phyloP scores from a whole-genome alignment of 495 filamentous ascomycete species.

The Aspergillus heteromorphus region DNA sequence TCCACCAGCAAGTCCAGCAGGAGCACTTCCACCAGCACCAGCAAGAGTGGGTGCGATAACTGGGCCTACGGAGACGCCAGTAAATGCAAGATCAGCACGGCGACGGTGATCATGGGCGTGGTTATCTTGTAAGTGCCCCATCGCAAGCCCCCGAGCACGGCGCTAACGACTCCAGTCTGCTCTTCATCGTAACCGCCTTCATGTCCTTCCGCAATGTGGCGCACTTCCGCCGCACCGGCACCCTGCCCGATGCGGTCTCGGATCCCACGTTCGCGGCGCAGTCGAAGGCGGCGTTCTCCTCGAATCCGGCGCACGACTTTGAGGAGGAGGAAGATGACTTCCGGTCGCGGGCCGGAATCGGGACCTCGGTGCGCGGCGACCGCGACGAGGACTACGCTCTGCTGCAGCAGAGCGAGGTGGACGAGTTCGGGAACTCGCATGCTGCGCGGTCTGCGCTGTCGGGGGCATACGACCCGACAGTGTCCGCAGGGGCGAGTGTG shows the following conservation, averaged over 20 bases:
- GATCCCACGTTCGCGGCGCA: slow-evolving; percentile 48
- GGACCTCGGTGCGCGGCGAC: slow-evolving; percentile 27
- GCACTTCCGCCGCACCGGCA: slow-evolving; percentile 73
- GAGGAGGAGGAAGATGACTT: slow-evolving; percentile 47
- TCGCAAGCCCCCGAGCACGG: slow-evolving; percentile 2
- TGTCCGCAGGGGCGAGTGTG: slow-evolving; percentile 22
- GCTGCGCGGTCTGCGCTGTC: slow-evolving; percentile 33
- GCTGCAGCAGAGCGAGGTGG: slow-evolving; percentile 41
- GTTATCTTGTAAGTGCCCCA: slow-evolving; percentile 65
- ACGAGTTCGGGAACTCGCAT: slow-evolving; percentile 35
- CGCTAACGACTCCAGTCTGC: slow-evolving; percentile 49
- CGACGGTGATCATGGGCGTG: slow-evolving; percentile 70
- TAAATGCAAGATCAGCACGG: slow-evolving; percentile 70
- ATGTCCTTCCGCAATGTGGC: slow-evolving; percentile 73
- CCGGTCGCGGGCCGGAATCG: slow-evolving; percentile 37
- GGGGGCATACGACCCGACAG: slow-evolving; percentile 38
- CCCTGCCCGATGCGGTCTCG: slow-evolving; percentile 60
- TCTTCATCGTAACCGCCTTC: slow-evolving; percentile 65
- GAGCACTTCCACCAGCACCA: slow-evolving; percentile 13
- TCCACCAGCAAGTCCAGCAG: slow-evolving; percentile 20
- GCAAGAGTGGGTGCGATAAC: slow-evolving; percentile 39
- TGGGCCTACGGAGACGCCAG: slow-evolving; percentile 49
- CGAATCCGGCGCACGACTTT: slow-evolving; percentile 44
- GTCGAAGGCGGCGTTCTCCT: slow-evolving; percentile 46
- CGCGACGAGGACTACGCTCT: slow-evolving; percentile 44